Evolutionary conservation across 192 early-diverging fungal genomes (phyloP).

Genomic region (Podila minutissima): DNA sequence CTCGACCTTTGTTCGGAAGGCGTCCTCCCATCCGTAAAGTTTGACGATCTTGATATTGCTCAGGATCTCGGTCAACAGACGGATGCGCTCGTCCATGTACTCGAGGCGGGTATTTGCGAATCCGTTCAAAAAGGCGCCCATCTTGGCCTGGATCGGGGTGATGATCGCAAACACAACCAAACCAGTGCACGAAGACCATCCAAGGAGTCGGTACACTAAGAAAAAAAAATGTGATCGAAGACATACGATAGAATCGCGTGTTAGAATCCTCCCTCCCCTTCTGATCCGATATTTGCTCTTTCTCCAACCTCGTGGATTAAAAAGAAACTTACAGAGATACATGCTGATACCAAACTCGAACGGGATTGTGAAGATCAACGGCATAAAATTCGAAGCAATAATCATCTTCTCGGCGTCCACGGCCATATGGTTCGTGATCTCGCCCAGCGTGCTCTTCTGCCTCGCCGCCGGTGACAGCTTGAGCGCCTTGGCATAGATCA

Average conservation of each 20-base stretch:
- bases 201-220: conserved; percentile 25
- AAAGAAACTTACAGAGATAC: not conserved
- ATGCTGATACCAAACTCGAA: conserved; percentile 30
- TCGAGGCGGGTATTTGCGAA: conserved; percentile 20
- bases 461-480: conserved; percentile 68
- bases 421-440: conserved; percentile 69
- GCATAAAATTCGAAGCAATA: conserved; percentile 35
- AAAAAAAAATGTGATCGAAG: not conserved
- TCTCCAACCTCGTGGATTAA: not conserved
- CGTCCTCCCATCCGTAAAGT: conserved; percentile 35
- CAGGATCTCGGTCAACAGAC: conserved; percentile 34
- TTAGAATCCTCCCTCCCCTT: too few species aligned
- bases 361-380: conserved; percentile 56
- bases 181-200: conserved; percentile 31
- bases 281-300: too few species aligned
- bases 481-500: conserved; percentile 85
- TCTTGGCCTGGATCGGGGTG: conserved; percentile 28
- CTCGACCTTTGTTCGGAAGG: conserved; percentile 31
- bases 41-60: conserved; percentile 49
- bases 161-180: conserved; percentile 34
- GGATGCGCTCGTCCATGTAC: conserved; percentile 35
- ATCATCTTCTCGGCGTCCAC: conserved; percentile 71
- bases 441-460: conserved; percentile 20
- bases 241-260: too few species aligned
- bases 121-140: conserved; percentile 15